phyloP scores from a whole-genome alignment of 192 early-diverging fungal species.

The Entomortierella chlamydospora region DNA sequence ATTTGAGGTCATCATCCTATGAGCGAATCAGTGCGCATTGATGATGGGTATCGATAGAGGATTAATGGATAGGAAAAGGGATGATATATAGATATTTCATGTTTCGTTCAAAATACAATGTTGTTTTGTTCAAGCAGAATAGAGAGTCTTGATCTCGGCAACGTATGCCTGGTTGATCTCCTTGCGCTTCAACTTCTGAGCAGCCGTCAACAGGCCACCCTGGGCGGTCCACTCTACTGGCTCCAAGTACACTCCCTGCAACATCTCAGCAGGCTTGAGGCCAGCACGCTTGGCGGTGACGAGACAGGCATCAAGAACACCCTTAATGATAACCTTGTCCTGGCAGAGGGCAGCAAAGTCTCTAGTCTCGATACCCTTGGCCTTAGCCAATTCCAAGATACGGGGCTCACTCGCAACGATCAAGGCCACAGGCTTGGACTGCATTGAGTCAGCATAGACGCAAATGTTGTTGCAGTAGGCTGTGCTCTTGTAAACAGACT shows the following conservation, averaged over 20 bases:
- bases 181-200: conserved; percentile 91
- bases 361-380: conserved; percentile 50
- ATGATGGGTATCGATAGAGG: neutral
- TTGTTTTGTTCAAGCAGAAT: conserved; percentile 29
- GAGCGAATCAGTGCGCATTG: neutral
- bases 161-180: conserved; percentile 79
- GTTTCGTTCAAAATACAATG: conserved; percentile 5
- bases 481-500: conserved; percentile 87
- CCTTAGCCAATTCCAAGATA: conserved; percentile 58
- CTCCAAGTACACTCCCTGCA: conserved; percentile 74
- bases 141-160: conserved; percentile 67
- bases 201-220: conserved; percentile 90
- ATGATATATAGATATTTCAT: neutral
- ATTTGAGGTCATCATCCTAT: neutral
- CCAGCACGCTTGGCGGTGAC: conserved; percentile 71
- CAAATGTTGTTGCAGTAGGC: conserved; percentile 81
- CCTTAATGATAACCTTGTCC: conserved; percentile 63
- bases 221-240: conserved; percentile 92
- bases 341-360: conserved; percentile 68
- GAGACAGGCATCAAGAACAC: conserved; percentile 57
- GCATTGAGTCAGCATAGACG: conserved; percentile 79
- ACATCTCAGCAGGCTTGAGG: conserved; percentile 80
- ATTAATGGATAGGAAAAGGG: neutral
- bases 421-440: conserved; percentile 80
- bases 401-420: conserved; percentile 74